These are phyloP conservation scores for Sistotremastrum suecicum DNA, from an alignment of 768 basidiomycete species.

Conservation along the genomic window DNA sequence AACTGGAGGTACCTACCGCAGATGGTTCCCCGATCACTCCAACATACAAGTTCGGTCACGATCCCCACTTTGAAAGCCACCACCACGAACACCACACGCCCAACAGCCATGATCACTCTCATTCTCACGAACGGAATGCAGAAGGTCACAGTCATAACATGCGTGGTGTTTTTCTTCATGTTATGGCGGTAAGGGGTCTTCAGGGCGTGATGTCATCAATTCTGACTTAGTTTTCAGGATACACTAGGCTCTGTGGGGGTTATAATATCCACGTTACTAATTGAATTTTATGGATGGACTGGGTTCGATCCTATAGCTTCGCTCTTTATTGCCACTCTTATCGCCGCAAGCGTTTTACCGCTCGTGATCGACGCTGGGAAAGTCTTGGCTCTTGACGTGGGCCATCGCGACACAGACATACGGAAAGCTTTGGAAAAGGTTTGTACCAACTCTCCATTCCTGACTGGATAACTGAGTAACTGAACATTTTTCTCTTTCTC, in stretches of 20 bases:
- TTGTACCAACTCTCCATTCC: constrained; percentile 9
- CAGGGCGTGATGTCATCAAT: not conserved
- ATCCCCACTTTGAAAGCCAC: constrained; percentile 28
- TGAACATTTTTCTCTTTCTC: constrained; percentile 4
- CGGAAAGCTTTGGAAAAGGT: constrained; percentile 52
- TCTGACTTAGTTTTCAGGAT: constrained; percentile 35
- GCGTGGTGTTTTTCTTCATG: constrained; percentile 96
- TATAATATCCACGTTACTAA: constrained; percentile 90
- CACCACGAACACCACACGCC: constrained; percentile 17
- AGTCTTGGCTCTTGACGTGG: constrained; percentile 77
- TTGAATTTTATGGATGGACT: constrained; percentile 95
- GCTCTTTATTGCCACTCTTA: constrained; percentile 87
- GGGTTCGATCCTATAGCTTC: constrained; percentile 98
- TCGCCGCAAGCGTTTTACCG: constrained; percentile 90
- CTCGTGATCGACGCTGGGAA: constrained; percentile 89
- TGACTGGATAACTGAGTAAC: not conserved
- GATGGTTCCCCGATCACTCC: constrained; percentile 46
- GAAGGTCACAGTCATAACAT: constrained; percentile 96
- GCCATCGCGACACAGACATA: constrained; percentile 40
- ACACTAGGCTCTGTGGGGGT: constrained; percentile 96
- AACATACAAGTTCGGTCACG: constrained; percentile 39
- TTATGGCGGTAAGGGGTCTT: constrained; percentile 62
- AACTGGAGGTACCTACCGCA: too few relatives aligned
- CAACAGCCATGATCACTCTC: constrained; percentile 31
- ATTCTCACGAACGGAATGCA: constrained; percentile 16